Evolutionary conservation across 2,329 filamentous ascomycete genomes (phyloP).

Genomic region (Hymenoscyphus fructigenus): DNA sequence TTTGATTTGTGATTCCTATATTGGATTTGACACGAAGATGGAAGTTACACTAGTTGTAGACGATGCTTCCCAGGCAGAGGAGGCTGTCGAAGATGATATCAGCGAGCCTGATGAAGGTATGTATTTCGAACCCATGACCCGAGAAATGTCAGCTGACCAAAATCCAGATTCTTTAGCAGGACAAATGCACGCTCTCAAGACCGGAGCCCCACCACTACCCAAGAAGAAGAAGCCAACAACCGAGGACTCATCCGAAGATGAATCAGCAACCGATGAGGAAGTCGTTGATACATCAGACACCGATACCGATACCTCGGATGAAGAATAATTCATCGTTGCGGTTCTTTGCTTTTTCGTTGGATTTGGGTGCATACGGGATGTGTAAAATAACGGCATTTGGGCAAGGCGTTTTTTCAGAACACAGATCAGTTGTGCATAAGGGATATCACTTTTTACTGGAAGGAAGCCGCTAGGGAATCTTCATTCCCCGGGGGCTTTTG

Average conservation of each 20-base stretch:
- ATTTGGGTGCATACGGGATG: neutral
- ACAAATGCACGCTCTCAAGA: conserved; percentile 86
- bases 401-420: neutral
- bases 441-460: too few species aligned
- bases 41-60: conserved; percentile 88
- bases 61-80: conserved; percentile 79
- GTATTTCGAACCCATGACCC: conserved; percentile 36
- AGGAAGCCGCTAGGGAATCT: too few species aligned
- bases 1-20: conserved; percentile 89
- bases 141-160: conserved; percentile 22
- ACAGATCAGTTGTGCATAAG: too few species aligned
- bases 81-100: conserved; percentile 87
- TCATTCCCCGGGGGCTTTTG: too few species aligned
- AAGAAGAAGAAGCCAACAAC: conserved; percentile 55
- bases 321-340: conserved; percentile 30
- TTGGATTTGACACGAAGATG: conserved; percentile 90
- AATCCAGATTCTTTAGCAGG: conserved; percentile 78
- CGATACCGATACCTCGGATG: conserved; percentile 58
- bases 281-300: conserved; percentile 63
- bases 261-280: conserved; percentile 77
- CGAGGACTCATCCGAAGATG: conserved; percentile 70
- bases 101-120: conserved; percentile 97
- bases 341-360: neutral
- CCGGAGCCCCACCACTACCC: conserved; percentile 53
- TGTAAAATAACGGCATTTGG: conserved; percentile 5